Evolutionary conservation across 352 stramenopile species (phyloP), one percentile per base, ranked within the genome.

Genomic region (Globisporangium okanoganense): DNA sequence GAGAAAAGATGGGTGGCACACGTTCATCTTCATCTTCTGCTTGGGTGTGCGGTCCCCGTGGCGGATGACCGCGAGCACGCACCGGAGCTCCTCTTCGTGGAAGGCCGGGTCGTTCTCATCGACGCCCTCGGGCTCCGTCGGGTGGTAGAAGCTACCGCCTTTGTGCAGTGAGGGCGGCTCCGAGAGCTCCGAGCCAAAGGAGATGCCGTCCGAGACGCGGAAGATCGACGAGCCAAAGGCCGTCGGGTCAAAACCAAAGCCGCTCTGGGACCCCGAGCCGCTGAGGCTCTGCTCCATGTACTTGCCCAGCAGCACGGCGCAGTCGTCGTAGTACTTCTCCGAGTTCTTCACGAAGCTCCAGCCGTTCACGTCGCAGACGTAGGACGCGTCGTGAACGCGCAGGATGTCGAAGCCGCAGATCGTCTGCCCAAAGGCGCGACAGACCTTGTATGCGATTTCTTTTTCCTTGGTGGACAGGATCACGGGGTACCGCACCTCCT

Each of bases 291-390:
- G 74, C 47, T 87, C 81, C 0, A 95, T 58, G 58, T 91, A 95
- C 62, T 92, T 85, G 22, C 72, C 78, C 40, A 99, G 70, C 64
- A 99, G 84, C 60, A 97, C 87, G 6, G 94, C 94, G 64, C 94
- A 98, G 72, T 99, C 97, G 65, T 99, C 97, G 71, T 99, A 99
- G 71, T 99, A 99, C 78, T 99, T 99, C 58, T 97, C 87, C 49
- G 95, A 99, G 65, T 99, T 99, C 82, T 99, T 99, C 18, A 99
- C 98, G 79, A 99, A 99, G 63, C 92, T 99, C 93, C 96, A 99
- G 27, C 98, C 98, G 76, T 99, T 99, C 13, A 99, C 98, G 73
- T 99, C 98, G 78, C 98, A 99, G 6, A 99, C 97, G 71, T 98
- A 99, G 10, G 93, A 96, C 38, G 73, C 78, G 58, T 87, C 92